Evolutionary conservation across 192 early-diverging fungal species (phyloP), one percentile per base, ranked within the genome.

Genomic region (Physocladia obscura): DNA sequence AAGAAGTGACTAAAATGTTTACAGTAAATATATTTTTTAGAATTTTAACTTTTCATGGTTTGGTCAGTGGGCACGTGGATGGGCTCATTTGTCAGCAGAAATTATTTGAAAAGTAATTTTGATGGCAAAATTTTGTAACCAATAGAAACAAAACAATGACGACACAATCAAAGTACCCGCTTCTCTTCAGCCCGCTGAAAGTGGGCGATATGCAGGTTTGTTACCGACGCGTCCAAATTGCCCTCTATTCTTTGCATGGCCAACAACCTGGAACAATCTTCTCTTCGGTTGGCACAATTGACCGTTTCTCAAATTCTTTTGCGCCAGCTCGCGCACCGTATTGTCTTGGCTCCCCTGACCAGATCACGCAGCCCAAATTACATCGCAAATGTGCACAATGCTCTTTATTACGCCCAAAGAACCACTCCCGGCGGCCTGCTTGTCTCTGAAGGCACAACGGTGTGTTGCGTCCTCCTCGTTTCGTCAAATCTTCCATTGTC

Each of bases 271-370:
- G 30, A 58, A 24, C 21, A 34, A n/a, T 58, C 24, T 34, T 30
- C n/a, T n/a, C n/a, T n/a, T n/a, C n/a, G n/a, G n/a, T n/a, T n/a
- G n/a, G n/a, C n/a, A n/a, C n/a, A n/a, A n/a, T n/a, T 37, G 13
- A 38, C 32, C n/a, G n/a, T n/a, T n/a, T n/a, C n/a, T n/a, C n/a
- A n/a, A n/a, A n/a, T n/a, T n/a, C n/a, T n/a, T n/a, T n/a, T n/a
- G n/a, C n/a, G n/a, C n/a, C 13, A 29, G 4, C 71, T 83, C 15
- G 26, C 75, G 22, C 81, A 83, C 73, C 65, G 78, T 26, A 57
- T 78, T 58, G 81, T 51, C 22, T 70, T 83, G 67, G 81, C 71
- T 15, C 81, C 81, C 2, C 47, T 83, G 58, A 83, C 81, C n/a
- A 57, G 81, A 15, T 77, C 70, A n/a, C 47, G 78, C 13, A 65